Conservation (phyloP, 2,329 filamentous ascomycete species). For the Aureobasidium subglaciale region DNA sequence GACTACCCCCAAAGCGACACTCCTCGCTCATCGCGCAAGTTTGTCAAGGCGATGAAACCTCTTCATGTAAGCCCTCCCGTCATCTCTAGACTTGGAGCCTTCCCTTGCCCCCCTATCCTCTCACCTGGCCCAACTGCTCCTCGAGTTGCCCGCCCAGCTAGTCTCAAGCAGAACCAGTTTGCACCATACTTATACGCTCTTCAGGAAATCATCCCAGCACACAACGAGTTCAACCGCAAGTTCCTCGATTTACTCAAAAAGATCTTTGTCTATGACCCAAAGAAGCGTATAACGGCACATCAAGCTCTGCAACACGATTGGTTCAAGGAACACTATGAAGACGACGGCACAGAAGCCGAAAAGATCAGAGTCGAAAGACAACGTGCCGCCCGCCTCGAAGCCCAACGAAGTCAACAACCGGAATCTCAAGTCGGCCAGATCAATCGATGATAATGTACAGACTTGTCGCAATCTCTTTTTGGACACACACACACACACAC, state of each 20-base stretch:
- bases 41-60: conserved; percentile 62
- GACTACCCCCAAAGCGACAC: conserved; percentile 59
- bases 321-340: conserved; percentile 58
- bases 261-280: conserved; percentile 62
- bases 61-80: conserved; percentile 42
- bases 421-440: background rate
- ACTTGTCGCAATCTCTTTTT: conserved; percentile 1
- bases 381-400: conserved; percentile 11
- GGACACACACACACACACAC: too few relatives aligned
- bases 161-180: conserved; percentile 3
- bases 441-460: background rate
- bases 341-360: conserved; percentile 47
- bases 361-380: conserved; percentile 19
- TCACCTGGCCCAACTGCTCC: background rate
- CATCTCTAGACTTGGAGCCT: background rate
- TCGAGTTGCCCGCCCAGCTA: background rate
- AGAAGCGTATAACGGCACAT: conserved; percentile 57
- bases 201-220: conserved; percentile 57
- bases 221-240: conserved; percentile 52
- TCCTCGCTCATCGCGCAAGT: conserved; percentile 56
- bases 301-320: conserved; percentile 59
- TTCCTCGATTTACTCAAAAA: conserved; percentile 56
- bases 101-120: conserved; percentile 9
- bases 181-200: conserved; percentile 21
- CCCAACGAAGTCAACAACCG: conserved; percentile 9